Base-by-base conservation (phyloP, 1,284 basidiomycete genomes). In the Trametes sp. region DNA sequence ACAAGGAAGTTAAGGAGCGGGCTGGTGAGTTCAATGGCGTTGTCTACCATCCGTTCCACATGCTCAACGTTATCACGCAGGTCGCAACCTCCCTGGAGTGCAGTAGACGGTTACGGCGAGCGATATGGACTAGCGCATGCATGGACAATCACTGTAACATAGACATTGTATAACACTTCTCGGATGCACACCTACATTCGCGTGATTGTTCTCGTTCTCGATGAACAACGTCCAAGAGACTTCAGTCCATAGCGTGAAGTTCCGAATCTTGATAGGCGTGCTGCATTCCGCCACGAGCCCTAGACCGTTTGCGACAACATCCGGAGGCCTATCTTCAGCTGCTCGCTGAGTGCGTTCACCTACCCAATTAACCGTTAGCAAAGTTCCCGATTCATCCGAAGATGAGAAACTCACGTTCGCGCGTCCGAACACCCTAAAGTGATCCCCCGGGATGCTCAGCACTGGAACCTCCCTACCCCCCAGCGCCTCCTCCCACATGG, bases 381-480 rank as follows among this genome's bases (percentile, higher is more conserved):
- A 3, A 24, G 6, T 26, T 24, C 23, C 21, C n/a, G 21, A 9
- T 8, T 35, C 1, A 16, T 23, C 23, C 23, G 24, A 8, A 5
- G 2, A 9, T 2, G 9, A 26, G 11, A 11, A 13, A 80, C 86
- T 68, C 67, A 89, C 89, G 69, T 87, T 82, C n/a, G 68, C 62
- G 7, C 74, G 65, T 48, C 81, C 76, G 70, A 91, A 91, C 0
- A 83, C 77, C 63, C 83, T 75, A 65, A 91, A 90, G 66, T 91
- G 89, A 70, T 90, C 76, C 0, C 89, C 89, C 1, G 87, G 84
- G 10, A 90, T 84, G 65, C 87, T 83, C 36, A 86, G 70, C 1
- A 83, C 75, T 41, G 79, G 76, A 1, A 89, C 63, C 1, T 70
- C 53, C 11, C 49, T 23, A 11, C 24, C 45, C 9, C 77, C 76